A percentile compares a stretch with the other conserved stretches of the same genome.
Conservation (phyloP, 1,284 basidiomycete species). For the Violaceomyces palustris region DNA sequence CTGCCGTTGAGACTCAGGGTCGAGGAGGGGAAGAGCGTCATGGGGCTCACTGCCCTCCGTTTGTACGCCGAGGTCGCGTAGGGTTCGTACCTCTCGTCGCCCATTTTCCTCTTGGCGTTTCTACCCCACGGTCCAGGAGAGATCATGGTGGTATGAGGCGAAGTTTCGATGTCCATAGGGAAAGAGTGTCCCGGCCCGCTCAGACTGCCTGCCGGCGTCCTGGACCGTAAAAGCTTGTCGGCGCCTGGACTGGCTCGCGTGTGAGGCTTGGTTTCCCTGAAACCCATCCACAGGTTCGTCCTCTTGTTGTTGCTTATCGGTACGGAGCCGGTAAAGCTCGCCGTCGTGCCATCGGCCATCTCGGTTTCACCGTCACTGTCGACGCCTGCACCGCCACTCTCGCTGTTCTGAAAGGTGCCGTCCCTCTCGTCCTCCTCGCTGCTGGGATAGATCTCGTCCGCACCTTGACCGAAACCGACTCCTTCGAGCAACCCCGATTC, state of each 20-base stretch:
- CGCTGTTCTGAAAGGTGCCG: background rate
- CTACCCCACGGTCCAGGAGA: constrained; percentile 3
- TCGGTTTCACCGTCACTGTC: constrained; percentile 2
- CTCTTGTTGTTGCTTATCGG: too few species aligned
- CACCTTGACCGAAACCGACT: background rate
- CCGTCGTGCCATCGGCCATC: constrained; percentile 1
- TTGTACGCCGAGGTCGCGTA: constrained; percentile 16
- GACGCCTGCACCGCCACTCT: background rate
- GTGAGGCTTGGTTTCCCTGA: constrained; percentile 8
- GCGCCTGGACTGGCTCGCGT: background rate
- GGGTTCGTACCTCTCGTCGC: constrained; percentile 32
- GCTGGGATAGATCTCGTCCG: background rate
- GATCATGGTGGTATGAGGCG: constrained; percentile 10
- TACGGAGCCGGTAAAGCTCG: too few species aligned
- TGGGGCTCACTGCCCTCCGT: constrained; percentile 32
- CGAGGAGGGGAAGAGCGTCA: constrained; percentile 12
- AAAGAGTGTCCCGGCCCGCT: too few species aligned
- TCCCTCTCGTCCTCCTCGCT: constrained; percentile 1
- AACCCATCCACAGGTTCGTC: constrained; percentile 35
- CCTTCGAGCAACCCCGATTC: constrained; percentile 7
- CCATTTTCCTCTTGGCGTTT: constrained; percentile 34
- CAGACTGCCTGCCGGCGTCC: too few species aligned
- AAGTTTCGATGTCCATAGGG: constrained; percentile 27
- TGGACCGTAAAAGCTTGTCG: background rate
- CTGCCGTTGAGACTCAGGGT: constrained; percentile 1